Evolutionary conservation across 208 protist genomes (phyloP).

Genomic region (Leishmania turanica): DNA sequence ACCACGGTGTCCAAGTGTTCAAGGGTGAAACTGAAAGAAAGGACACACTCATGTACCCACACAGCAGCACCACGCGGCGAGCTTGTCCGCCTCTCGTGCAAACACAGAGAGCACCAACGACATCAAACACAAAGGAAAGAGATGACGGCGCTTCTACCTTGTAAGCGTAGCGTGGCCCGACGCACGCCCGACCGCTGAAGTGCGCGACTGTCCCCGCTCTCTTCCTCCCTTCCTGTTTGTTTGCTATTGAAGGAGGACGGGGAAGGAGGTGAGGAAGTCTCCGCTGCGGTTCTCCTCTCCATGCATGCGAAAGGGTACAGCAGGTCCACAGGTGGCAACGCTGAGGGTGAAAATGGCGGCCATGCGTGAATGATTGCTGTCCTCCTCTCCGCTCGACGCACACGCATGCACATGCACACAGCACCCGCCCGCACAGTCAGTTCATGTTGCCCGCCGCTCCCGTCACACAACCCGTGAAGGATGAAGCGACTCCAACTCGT

Average conservation of each 20-base stretch:
- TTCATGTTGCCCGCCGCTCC: not conserved
- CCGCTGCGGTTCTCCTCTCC: too few species aligned
- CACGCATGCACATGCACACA: not conserved
- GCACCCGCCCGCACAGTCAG: not conserved
- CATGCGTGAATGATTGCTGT: not conserved
- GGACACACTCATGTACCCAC: not conserved
- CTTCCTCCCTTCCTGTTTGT: not conserved
- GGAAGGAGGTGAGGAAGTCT: too few species aligned
- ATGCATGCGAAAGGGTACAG: not conserved
- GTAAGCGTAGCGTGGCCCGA: not conserved
- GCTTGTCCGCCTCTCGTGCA: not conserved
- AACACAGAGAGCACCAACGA: not conserved
- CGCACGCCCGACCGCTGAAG: not conserved
- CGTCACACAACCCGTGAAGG: not conserved
- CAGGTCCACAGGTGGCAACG: not conserved
- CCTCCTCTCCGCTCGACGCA: not conserved
- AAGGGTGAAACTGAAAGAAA: not conserved
- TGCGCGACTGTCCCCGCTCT: not conserved
- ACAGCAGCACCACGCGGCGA: not conserved
- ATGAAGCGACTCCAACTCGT: not conserved
- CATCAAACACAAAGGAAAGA: not conserved
- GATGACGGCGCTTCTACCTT: not conserved
- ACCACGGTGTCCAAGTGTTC: not conserved
- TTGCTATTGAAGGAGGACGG: not conserved
- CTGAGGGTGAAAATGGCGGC: not conserved